Conservation (phyloP, 164 flowering plant genomes). For the Stephania cephalantha region DNA sequence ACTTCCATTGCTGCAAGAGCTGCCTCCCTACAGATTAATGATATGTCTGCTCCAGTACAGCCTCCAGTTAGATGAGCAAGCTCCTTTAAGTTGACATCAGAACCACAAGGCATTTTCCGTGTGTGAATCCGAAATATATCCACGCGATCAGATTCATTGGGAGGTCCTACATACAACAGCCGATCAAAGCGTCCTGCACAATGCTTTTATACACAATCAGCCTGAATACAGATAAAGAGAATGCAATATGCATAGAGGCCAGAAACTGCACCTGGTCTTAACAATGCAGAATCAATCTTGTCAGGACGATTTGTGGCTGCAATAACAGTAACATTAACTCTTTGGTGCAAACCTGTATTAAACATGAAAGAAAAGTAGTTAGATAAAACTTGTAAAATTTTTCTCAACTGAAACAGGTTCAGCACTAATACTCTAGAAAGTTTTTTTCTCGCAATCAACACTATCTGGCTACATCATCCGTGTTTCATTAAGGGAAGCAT, state of each 20-base stretch:
- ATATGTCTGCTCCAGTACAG: conserved; percentile 90
- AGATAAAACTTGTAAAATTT: background rate
- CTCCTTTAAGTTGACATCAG: conserved; percentile 56
- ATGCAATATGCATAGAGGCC: conserved; percentile 8
- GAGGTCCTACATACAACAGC: conserved; percentile 88
- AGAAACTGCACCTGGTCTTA: conserved; percentile 66
- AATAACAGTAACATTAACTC: conserved; percentile 85
- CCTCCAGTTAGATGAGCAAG: conserved; percentile 68
- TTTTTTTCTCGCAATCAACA: background rate
- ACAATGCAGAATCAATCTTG: conserved; percentile 89
- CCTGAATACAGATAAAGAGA: background rate
- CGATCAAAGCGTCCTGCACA: conserved; percentile 93
- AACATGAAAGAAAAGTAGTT: background rate
- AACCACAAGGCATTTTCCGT: conserved; percentile 52
- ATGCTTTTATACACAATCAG: conserved; percentile 4
- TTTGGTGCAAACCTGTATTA: conserved; percentile 69
- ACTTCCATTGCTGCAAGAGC: conserved; percentile 74
- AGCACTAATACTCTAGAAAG: background rate
- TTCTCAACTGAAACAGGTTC: background rate
- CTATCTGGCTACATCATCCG: background rate
- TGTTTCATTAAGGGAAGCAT: background rate
- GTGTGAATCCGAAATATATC: conserved; percentile 77
- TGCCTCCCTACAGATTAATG: conserved; percentile 69
- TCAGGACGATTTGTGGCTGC: conserved; percentile 99
- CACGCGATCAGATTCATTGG: conserved; percentile 58